Evolutionary conservation across 75 land plant genomes (phyloP).

Genomic region (Pinus taeda): DNA sequence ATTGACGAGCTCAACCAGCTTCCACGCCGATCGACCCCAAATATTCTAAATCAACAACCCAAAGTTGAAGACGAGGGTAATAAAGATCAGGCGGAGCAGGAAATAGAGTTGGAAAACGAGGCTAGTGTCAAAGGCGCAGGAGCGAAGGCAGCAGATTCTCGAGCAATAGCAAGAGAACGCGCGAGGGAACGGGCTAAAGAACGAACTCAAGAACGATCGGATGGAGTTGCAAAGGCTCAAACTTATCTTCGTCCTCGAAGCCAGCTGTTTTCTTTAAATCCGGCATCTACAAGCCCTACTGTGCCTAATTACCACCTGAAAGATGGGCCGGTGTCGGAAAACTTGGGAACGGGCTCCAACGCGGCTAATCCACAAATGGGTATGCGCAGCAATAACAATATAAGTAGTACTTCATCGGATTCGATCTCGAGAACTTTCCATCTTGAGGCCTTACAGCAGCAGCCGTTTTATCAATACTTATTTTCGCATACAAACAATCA

Average conservation of each 20-base stretch:
- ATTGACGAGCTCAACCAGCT: slow-evolving; percentile 68
- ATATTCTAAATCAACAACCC: neutral
- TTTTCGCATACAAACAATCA: neutral
- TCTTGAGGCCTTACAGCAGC: neutral
- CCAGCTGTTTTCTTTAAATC: neutral
- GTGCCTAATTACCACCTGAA: neutral
- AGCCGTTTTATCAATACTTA: neutral
- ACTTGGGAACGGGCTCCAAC: neutral
- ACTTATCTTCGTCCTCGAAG: too few relatives aligned
- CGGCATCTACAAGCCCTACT: neutral
- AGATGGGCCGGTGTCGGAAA: neutral
- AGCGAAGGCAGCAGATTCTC: slow-evolving; percentile 11
- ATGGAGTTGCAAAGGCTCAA: neutral
- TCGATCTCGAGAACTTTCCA: neutral
- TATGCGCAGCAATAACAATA: neutral
- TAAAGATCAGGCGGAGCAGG: too few relatives aligned
- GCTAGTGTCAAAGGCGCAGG: neutral
- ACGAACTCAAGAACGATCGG: slow-evolving; percentile 12
- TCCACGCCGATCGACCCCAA: slow-evolving; percentile 46
- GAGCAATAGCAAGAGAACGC: slow-evolving; percentile 30
- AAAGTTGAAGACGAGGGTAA: neutral
- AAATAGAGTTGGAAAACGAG: too few relatives aligned
- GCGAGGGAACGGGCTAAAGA: slow-evolving; percentile 40
- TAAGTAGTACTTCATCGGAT: neutral
- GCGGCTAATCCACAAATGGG: neutral